Base-by-base conservation (phyloP, 2,329 filamentous ascomycete genomes). In the Claviceps capensis region DNA sequence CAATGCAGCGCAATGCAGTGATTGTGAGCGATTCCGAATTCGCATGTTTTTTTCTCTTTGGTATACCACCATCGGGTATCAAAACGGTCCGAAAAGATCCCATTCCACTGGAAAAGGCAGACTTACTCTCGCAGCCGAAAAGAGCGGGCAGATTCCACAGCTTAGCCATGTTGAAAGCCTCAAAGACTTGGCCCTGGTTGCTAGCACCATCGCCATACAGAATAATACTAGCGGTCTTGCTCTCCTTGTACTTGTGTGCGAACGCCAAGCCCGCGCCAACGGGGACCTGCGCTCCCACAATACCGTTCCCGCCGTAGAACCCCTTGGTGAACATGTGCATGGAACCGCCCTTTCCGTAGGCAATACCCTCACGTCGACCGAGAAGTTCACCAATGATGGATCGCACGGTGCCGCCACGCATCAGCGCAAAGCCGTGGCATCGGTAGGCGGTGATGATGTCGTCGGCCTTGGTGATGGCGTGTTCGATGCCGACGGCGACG, bases 81-180 rank as follows among this genome's bases (percentile, higher is more conserved):
- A 4, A 34, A 34, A 34, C 30, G 30, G 11, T 34, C 30, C 9
- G 9, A 8, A 34, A 34, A 34, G 30, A 11, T 34, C 9, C 30
- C 4, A 34, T 34, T 3, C 30, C 30, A 34, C 30, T 34, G 30
- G 30, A 34, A 34, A 34, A 30, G 8, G 16, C 26, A 16, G 19
- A 81, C 88, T 70, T 76, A 95, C 90, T 98, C 79, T 98, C 93
- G 72, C 93, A 98, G 62, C 88, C 90, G 67, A 98, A 98, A 61
- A 98, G 85, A 61, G 90, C 82, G 52, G 93, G 93, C 47, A 98
- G 78, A 63, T 93, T 90, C 93, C 93, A 98, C 60, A 98, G 83
- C 81, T 97, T 97, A 58, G 93, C 93, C 93, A 98, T 98, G 84
- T 98, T 98, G 82, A 94, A 98, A 56, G 93, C 90, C 79, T 98